Conservation (phyloP, 164 flowering plant genomes). For the Liriodendron chinense region DNA sequence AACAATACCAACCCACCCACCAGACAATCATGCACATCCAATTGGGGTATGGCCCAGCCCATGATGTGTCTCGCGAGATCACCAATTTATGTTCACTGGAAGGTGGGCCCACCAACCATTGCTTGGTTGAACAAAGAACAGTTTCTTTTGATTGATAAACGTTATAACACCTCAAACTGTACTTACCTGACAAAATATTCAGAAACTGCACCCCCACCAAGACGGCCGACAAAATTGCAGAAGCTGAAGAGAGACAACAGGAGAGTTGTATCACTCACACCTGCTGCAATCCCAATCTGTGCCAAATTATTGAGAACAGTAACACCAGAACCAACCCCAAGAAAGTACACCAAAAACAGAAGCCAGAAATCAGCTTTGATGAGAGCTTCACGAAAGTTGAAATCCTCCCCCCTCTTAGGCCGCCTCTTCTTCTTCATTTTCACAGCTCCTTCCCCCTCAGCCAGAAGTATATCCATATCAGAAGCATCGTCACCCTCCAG, state of each 20-base stretch:
- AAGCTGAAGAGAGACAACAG: conserved; percentile 81
- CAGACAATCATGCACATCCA: too few relatives aligned
- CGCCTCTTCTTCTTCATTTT: conserved; percentile 73
- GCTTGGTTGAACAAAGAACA: neutral
- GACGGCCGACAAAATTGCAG: conserved; percentile 86
- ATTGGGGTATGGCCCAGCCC: too few relatives aligned
- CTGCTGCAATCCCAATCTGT: conserved; percentile 80
- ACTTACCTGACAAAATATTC: conserved; percentile 81
- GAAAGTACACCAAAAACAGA: conserved; percentile 71
- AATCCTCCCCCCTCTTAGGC: conserved; percentile 87
- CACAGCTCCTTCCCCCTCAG: conserved; percentile 90
- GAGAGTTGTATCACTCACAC: conserved; percentile 58
- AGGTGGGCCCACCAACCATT: neutral
- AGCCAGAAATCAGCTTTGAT: conserved; percentile 97
- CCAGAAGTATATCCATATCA: conserved; percentile 70
- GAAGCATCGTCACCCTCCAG: conserved; percentile 48
- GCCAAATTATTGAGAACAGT: conserved; percentile 91
- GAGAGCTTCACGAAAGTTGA: conserved; percentile 61
- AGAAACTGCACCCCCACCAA: conserved; percentile 80
- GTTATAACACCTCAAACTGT: neutral
- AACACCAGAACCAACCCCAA: conserved; percentile 89
- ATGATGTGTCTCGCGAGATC: too few relatives aligned
- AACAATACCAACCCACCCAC: too few relatives aligned
- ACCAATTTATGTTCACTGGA: neutral
- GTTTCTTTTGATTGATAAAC: neutral